phyloP scores from a whole-genome alignment of 257 asterid species.

The Lavandula angustifolia region DNA sequence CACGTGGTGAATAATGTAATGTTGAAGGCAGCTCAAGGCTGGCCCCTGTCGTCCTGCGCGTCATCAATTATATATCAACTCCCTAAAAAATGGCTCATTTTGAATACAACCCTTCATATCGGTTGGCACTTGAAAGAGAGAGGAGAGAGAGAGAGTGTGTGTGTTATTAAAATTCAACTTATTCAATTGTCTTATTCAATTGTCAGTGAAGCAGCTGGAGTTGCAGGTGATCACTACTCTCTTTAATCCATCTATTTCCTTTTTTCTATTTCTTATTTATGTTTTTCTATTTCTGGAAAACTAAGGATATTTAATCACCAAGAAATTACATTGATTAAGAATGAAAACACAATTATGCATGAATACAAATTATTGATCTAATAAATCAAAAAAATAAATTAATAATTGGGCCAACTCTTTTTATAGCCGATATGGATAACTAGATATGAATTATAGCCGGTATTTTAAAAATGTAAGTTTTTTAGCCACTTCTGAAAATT shows the following conservation, averaged over 20 bases:
- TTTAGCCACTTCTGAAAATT: too few species aligned
- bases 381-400: too few species aligned
- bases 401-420: too few species aligned
- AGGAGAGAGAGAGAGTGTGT: conserved; percentile 15
- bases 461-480: too few species aligned
- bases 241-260: conserved; percentile 4
- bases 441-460: too few species aligned
- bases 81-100: background rate
- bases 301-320: too few species aligned
- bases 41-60: conserved; percentile 21
- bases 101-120: background rate
- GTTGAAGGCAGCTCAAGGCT: background rate
- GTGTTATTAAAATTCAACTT: too few species aligned
- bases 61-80: background rate
- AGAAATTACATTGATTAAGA: too few species aligned
- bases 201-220: conserved; percentile 69
- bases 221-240: conserved; percentile 50
- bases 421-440: too few species aligned
- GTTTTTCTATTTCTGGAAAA: background rate
- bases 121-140: background rate
- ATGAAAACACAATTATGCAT: too few species aligned
- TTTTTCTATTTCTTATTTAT: background rate
- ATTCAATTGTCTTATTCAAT: conserved; percentile 53
- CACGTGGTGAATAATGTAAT: conserved; percentile 26
- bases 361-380: too few species aligned